Conservation (phyloP, 2,329 filamentous ascomycete genomes). For the Phymatotrichopsis omnivora region DNA sequence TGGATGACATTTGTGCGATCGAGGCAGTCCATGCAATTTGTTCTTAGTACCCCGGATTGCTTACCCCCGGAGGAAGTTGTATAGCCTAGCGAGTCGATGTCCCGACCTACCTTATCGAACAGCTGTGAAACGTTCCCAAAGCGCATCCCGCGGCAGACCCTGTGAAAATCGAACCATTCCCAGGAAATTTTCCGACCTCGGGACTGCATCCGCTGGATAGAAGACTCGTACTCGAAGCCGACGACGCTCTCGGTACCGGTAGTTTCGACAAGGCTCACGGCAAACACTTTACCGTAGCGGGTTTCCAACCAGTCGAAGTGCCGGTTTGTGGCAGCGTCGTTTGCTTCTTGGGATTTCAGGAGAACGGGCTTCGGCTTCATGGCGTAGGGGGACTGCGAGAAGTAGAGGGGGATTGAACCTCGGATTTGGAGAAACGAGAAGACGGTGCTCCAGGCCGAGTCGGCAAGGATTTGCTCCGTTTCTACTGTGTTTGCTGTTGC, state of each 20-base stretch:
- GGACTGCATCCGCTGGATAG: conserved; percentile 47
- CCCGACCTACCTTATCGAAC: conserved; percentile 56
- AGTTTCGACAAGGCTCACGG: conserved; percentile 80
- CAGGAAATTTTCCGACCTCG: conserved; percentile 50
- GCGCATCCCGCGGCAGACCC: conserved; percentile 87
- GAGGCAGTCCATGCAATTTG: conserved; percentile 97
- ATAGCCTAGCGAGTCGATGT: conserved; percentile 62
- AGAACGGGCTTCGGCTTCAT: conserved; percentile 77
- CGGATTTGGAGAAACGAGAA: conserved; percentile 81
- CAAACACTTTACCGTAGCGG: conserved; percentile 66
- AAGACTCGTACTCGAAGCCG: conserved; percentile 64
- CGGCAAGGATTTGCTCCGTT: conserved; percentile 85
- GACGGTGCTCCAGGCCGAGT: conserved; percentile 47
- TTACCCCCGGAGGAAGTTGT: conserved; percentile 41
- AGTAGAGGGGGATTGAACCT: conserved; percentile 89
- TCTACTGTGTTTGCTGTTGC: conserved; percentile 85
- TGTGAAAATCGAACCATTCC: conserved; percentile 97
- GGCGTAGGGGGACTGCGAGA: conserved; percentile 87
- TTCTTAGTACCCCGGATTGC: conserved; percentile 73
- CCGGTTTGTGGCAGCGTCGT: conserved; percentile 63
- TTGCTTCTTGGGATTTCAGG: conserved; percentile 69
- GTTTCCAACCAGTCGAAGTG: conserved; percentile 64
- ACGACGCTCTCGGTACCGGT: conserved; percentile 71
- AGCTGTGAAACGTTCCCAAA: conserved; percentile 88
- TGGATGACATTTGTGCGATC: conserved; percentile 95